Evolutionary conservation across 495 filamentous ascomycete species (phyloP).

Genomic region (Ascobolus immersus): DNA sequence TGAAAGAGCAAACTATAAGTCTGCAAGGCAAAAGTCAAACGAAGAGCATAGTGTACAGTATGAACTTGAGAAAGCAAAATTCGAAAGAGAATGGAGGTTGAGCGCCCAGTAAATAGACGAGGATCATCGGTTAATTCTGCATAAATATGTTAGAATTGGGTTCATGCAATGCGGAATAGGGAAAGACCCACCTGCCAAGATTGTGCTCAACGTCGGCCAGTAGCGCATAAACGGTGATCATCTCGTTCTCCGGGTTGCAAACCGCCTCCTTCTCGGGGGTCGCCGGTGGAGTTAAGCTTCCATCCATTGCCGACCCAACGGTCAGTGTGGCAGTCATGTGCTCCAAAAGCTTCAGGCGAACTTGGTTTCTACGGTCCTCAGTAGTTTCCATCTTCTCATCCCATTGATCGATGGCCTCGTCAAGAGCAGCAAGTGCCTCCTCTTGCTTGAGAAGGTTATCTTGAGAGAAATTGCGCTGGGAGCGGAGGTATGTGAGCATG

Average conservation of each 20-base stretch:
- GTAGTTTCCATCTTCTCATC: slow-evolving; percentile 42
- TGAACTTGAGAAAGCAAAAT: too few relatives aligned
- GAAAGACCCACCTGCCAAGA: slow-evolving; percentile 16
- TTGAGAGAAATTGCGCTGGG: slow-evolving; percentile 34
- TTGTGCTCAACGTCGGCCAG: slow-evolving; percentile 34
- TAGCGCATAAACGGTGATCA: slow-evolving; percentile 28
- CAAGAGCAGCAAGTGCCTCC: slow-evolving; percentile 43
- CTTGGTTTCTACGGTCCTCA: slow-evolving; percentile 41
- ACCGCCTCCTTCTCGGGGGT: slow-evolving; percentile 17
- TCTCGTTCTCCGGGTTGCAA: slow-evolving; percentile 13
- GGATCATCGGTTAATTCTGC: too few relatives aligned
- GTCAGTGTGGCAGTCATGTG: slow-evolving; percentile 36
- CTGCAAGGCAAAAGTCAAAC: too few relatives aligned
- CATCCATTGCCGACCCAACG: slow-evolving; percentile 3
- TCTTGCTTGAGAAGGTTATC: slow-evolving; percentile 50
- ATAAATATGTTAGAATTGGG: too few relatives aligned
- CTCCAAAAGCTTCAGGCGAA: slow-evolving; percentile 53
- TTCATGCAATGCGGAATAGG: too few relatives aligned
- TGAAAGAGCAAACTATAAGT: too few relatives aligned
- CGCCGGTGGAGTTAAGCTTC: slow-evolving; percentile 17
- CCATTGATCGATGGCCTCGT: slow-evolving; percentile 53
- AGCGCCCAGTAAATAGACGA: too few relatives aligned
- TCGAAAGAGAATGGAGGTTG: too few relatives aligned
- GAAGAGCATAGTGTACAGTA: too few relatives aligned
- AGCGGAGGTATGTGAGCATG: slow-evolving; percentile 42